phyloP scores from a whole-genome alignment of 306 rosid genomes.

The Boehmeria nivea region DNA sequence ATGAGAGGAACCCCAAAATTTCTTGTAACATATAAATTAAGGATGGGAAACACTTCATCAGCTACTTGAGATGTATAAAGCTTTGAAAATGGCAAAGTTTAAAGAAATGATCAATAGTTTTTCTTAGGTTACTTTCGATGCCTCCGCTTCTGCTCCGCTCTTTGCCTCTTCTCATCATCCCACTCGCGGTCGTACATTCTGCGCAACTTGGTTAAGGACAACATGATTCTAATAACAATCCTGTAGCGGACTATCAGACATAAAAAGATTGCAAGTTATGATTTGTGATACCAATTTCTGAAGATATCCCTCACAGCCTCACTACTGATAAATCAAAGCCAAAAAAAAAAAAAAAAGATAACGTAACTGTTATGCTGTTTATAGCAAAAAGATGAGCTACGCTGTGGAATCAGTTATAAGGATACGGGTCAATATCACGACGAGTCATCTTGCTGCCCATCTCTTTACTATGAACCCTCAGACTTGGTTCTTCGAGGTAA shows the following conservation, averaged over 20 bases:
- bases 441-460: conserved; percentile 72
- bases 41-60: conserved; percentile 20
- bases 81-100: conserved; percentile 4
- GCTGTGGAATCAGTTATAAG: conserved; percentile 25
- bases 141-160: conserved; percentile 91
- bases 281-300: too few species aligned
- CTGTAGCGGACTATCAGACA: background rate
- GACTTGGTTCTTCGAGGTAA: conserved; percentile 74
- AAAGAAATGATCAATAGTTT: conserved; percentile 5
- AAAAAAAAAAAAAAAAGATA: too few species aligned
- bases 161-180: conserved; percentile 94
- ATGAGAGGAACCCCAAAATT: conserved; percentile 20
- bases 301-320: too few species aligned
- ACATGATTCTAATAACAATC: background rate
- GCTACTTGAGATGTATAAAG: conserved; percentile 8
- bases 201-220: conserved; percentile 46
- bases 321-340: too few species aligned
- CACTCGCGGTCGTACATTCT: conserved; percentile 84
- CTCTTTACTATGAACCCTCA: conserved; percentile 83
- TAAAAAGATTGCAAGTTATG: background rate
- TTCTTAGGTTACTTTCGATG: conserved; percentile 56
- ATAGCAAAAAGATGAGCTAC: background rate
- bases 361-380: too few species aligned
- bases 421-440: conserved; percentile 91
- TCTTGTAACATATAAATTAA: conserved; percentile 11